Base-by-base conservation (phyloP, 495 filamentous ascomycete genomes). In the Cercophora sp. region DNA sequence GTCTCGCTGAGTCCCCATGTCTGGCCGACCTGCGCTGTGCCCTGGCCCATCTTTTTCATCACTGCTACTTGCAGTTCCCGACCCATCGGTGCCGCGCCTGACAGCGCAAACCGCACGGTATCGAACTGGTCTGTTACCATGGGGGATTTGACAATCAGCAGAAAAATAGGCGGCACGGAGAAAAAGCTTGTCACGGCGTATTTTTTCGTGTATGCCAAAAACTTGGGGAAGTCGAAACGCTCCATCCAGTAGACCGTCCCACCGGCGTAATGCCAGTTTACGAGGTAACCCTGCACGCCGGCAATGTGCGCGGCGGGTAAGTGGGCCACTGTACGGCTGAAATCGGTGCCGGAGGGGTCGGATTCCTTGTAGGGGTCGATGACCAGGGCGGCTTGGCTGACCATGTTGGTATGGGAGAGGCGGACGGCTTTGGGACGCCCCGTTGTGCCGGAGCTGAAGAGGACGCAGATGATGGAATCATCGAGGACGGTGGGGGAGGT, bases 361-460 rank as follows among this genome's bases (percentile, higher is more conserved):
- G 60, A 40, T 3, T 52, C 48, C 23, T 34, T 48, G 19, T 19
- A 24, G 6, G 56, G 40, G 29, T 54, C 55, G 26, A 59, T 9
- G 40, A 60, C 52, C 10, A 71, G 51, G 5, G 41, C n/a, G 25
- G 57, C 57, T 24, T 55, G 39, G 8, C 61, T 43, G 19, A 91
- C 78, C 9, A 86, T 81, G 58, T 84, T 87, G 48, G 71, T 68
- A 60, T 94, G 89, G 13, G 85, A 87, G 31, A 93, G 65, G 32
- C 82, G 72, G n/a, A 91, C 87, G 47, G 86, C 89, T 66, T 94
- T 94, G 9, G 89, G 89, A 32, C 80, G 70, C 5, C 89, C 89
- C 2, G 89, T 94, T 3, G 89, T 94, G 6, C 89, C 89, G 24
- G 84, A 88, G 18, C 89, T 92, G 70, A 93, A 94, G 64, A 91